Percentiles rank a stretch among this genome's conserved stretches.
phyloP scores from a whole-genome alignment of 1,284 basidiomycete genomes.

The Coniophora puteana region DNA sequence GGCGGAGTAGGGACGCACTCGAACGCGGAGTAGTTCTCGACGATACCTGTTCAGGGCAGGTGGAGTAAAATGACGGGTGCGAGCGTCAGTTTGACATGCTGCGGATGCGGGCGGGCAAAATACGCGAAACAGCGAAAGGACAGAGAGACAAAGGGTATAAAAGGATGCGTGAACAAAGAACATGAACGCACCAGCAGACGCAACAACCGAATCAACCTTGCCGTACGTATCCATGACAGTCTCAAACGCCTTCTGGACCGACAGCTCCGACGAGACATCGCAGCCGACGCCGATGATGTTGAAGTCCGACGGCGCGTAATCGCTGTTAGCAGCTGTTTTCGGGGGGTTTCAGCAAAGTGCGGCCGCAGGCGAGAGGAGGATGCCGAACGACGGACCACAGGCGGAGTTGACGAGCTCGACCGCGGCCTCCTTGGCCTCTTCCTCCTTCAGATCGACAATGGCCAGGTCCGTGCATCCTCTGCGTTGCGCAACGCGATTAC shows the following conservation, averaged over 20 bases:
- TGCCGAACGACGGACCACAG: constrained; percentile 36
- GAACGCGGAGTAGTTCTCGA: constrained; percentile 89
- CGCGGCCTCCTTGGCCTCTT: constrained; percentile 71
- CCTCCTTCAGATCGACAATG: constrained; percentile 80
- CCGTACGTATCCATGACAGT: constrained; percentile 73
- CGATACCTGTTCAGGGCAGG: constrained; percentile 57
- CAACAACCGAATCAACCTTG: constrained; percentile 83
- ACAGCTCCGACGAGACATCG: constrained; percentile 83
- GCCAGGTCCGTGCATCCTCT: constrained; percentile 83
- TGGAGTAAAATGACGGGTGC: background rate
- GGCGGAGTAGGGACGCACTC: constrained; percentile 52
- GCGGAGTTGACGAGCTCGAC: constrained; percentile 63
- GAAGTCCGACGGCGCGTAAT: constrained; percentile 57
- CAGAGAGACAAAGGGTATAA: too few relatives aligned
- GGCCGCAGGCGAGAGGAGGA: background rate
- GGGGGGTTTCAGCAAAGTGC: constrained; percentile 33
- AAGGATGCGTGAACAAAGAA: too few relatives aligned
- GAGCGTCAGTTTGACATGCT: background rate
- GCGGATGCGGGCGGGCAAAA: constrained; percentile 8
- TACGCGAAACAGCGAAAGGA: background rate
- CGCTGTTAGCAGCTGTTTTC: constrained; percentile 63
- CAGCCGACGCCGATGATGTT: constrained; percentile 79
- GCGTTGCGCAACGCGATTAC: constrained; percentile 8
- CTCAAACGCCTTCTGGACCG: constrained; percentile 72
- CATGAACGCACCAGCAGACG: constrained; percentile 71